phyloP scores from a whole-genome alignment of 257 asterid genomes.

The Haberlea rhodopensis region DNA sequence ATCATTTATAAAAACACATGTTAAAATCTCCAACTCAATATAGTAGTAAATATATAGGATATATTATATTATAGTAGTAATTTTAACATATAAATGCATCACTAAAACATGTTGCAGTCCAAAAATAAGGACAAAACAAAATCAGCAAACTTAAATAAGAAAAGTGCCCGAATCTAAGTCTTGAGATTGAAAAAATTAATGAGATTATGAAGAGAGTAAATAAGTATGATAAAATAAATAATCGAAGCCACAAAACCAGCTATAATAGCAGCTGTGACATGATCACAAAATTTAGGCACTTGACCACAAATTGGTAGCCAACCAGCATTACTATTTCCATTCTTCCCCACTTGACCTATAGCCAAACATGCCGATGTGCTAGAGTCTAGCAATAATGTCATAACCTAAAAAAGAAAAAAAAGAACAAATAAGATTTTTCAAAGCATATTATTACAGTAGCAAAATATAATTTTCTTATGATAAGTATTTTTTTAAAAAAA shows the following conservation, averaged over 20 bases:
- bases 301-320: conserved; percentile 87
- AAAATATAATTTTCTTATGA: no score
- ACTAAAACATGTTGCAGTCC: no score
- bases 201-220: conserved; percentile 58
- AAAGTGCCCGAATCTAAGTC: no score
- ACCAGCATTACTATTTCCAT: conserved; percentile 75
- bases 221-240: conserved; percentile 50
- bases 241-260: conserved; percentile 65
- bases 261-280: conserved; percentile 49
- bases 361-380: conserved; percentile 71
- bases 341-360: conserved; percentile 66
- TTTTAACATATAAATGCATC: no score
- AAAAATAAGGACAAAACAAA: neutral
- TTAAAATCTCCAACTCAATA: no score
- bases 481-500: no score
- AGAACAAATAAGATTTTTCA: neutral
- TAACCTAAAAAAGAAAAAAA: conserved; percentile 35
- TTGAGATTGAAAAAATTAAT: conserved; percentile 45
- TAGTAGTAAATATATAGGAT: no score
- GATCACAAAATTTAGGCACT: conserved; percentile 81
- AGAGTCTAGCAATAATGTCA: conserved; percentile 64
- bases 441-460: neutral
- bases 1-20: no score
- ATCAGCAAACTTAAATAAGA: neutral
- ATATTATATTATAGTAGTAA: no score